Evolutionary conservation across 2,329 filamentous ascomycete genomes (phyloP), one percentile per base, ranked within the genome.

Genomic region (Aspergillus sp.): DNA sequence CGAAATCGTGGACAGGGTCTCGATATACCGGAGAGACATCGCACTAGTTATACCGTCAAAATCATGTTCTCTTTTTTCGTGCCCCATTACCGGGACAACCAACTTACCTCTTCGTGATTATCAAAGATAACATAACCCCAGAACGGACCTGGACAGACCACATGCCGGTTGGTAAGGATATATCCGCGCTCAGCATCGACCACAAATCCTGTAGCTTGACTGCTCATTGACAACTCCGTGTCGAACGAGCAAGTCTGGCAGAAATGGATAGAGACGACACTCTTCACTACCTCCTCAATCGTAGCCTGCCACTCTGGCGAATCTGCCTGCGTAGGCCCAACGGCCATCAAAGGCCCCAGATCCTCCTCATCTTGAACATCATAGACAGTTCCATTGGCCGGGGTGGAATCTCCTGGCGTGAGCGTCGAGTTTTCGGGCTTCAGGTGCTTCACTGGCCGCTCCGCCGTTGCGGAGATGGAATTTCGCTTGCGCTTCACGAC

Each of bases 51-150:
- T 20, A 34, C 20, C 12, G 24, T 51, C 22, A 51, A 22, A 22
- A 24, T 24, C 9, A 9, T 30, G 9, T 9, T 9, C 26, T 26
- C 8, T 2, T n/a, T 17, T 3, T 9, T 32, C 12, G 4, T 9
- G 2, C 4, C 4, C 7, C 9, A 13, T 3, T 38, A 30, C 2
- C n/a, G 11, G 9, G 8, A 15, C 1, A 6, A 9, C 4, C 5
- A 18, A 64, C 76, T 59, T 71, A 83, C 82, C 74, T 89, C 86
- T 73, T 99, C 95, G 75, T 99, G 95, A 72, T 99, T 99, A 75
- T 99, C 96, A 74, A 99, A 99, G 65, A 99, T 93, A 72, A 90
- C 93, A 78, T 96, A 97, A 48, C 95, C 95, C 89, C 93, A 98
- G 76, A 99, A 99, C 1, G 95, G 95, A 1, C 95, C 95, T 1